A percentile compares a stretch with the other conserved stretches of the same genome.
These are phyloP conservation scores for Mycena capillaripes DNA, from an alignment of 768 basidiomycete genomes.

Conservation along the genomic window DNA sequence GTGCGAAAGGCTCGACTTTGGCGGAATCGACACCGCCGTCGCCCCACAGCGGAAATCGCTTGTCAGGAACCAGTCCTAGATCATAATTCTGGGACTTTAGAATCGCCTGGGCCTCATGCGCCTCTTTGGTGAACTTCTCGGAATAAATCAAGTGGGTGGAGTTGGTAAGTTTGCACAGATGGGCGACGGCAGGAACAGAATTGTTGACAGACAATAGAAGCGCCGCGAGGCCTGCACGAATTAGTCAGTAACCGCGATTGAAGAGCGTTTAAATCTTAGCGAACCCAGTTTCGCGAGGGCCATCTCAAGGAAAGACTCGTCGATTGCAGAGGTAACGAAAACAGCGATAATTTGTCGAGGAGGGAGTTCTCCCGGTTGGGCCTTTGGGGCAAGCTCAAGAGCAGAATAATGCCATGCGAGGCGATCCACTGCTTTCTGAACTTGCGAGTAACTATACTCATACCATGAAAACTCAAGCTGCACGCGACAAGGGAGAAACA, in stretches of 20 bases:
- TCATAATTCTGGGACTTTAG: slow-evolving; percentile 40
- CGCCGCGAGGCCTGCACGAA: slow-evolving; percentile 45
- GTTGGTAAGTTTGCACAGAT: slow-evolving; percentile 54
- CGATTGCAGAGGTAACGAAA: slow-evolving; percentile 54
- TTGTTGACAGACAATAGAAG: slow-evolving; percentile 61
- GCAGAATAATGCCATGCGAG: slow-evolving; percentile 46
- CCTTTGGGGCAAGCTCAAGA: slow-evolving; percentile 41
- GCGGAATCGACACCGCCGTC: slow-evolving; percentile 45
- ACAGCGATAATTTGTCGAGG: slow-evolving; percentile 52
- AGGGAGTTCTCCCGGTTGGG: slow-evolving; percentile 42
- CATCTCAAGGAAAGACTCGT: slow-evolving; percentile 57
- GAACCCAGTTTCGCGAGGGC: slow-evolving; percentile 53
- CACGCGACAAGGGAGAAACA: not conserved
- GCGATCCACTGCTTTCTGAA: slow-evolving; percentile 44
- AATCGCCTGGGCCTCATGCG: slow-evolving; percentile 47
- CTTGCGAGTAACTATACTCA: slow-evolving; percentile 30
- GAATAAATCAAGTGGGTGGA: slow-evolving; percentile 57
- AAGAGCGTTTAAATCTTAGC: not conserved
- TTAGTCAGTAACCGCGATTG: not conserved
- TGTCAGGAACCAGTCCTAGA: slow-evolving; percentile 46
- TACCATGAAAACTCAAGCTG: not conserved
- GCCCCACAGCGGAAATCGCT: slow-evolving; percentile 58
- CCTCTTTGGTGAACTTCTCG: slow-evolving; percentile 50
- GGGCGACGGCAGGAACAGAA: slow-evolving; percentile 58
- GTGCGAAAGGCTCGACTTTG: slow-evolving; percentile 43